phyloP scores from a whole-genome alignment of 1,284 basidiomycete species.

The Phylloboletellus chloephorus region DNA sequence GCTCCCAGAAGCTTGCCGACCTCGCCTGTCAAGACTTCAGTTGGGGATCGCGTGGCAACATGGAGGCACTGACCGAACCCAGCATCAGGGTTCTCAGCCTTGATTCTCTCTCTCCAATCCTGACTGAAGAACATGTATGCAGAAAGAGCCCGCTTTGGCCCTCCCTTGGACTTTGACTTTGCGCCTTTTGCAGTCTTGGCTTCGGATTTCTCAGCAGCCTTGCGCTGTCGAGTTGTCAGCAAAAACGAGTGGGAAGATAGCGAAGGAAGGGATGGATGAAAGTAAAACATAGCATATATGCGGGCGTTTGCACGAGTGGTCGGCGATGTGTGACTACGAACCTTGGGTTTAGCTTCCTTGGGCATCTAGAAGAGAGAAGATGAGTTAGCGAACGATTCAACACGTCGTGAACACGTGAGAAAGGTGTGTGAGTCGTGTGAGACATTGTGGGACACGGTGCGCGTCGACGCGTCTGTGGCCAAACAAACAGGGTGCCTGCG shows the following conservation, averaged over 20 bases:
- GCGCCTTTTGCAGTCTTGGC: conserved; percentile 63
- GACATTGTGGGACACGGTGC: conserved; percentile 26
- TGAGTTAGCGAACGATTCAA: conserved; percentile 33
- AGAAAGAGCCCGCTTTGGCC: conserved; percentile 84
- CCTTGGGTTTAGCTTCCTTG: conserved; percentile 77
- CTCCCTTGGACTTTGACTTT: conserved; percentile 49
- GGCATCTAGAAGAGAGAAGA: conserved; percentile 60
- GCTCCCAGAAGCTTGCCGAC: conserved; percentile 83
- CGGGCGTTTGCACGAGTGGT: conserved; percentile 9
- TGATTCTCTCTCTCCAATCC: conserved; percentile 93
- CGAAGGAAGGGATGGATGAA: conserved; percentile 1
- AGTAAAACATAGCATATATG: conserved; percentile 20
- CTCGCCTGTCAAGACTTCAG: conserved; percentile 48
- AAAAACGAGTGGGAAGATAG: conserved; percentile 7
- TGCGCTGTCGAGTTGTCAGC: conserved; percentile 47
- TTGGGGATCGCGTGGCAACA: conserved; percentile 6
- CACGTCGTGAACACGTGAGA: conserved; percentile 30
- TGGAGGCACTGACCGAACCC: conserved; percentile 66
- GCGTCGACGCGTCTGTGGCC: conserved; percentile 32
- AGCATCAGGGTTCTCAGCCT: conserved; percentile 91
- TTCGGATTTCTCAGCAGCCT: conserved; percentile 67
- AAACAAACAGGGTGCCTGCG: conserved; percentile 29
- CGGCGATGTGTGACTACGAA: conserved; percentile 26
- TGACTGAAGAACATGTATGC: conserved; percentile 99
- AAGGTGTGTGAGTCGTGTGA: conserved; percentile 21